A percentile compares a stretch with the other conserved stretches of the same genome.
Evolutionary conservation across 1,284 basidiomycete species (phyloP).

Genomic region (Inonotus obliquus): DNA sequence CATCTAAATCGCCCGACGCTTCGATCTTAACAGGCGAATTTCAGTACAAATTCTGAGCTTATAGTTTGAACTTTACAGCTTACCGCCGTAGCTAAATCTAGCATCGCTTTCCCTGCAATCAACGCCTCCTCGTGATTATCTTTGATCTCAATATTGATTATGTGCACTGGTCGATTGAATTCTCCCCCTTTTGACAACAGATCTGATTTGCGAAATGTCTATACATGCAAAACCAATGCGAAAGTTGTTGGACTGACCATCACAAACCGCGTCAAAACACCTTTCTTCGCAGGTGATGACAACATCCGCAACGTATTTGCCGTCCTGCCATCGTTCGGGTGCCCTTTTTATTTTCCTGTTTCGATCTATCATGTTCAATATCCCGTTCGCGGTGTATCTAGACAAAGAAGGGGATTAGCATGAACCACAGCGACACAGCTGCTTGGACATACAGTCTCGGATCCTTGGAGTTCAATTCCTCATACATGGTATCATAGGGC

Average conservation of each 20-base stretch:
- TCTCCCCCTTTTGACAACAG: slow-evolving; percentile 87
- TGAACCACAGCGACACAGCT: background rate
- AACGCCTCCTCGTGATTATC: slow-evolving; percentile 99
- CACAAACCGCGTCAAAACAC: slow-evolving; percentile 98
- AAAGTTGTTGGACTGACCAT: slow-evolving; percentile 59
- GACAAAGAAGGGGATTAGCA: slow-evolving; percentile 16
- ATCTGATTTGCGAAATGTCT: slow-evolving; percentile 48
- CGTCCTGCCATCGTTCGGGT: slow-evolving; percentile 97
- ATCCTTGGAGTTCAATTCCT: slow-evolving; percentile 89
- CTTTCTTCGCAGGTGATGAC: slow-evolving; percentile 99
- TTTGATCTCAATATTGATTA: slow-evolving; percentile 98
- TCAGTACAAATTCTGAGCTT: background rate
- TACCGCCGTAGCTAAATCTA: slow-evolving; percentile 89
- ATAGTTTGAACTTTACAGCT: slow-evolving; percentile 30
- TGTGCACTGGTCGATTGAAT: slow-evolving; percentile 88
- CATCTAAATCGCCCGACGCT: slow-evolving; percentile 79
- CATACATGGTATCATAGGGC: slow-evolving; percentile 95
- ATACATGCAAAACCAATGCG: background rate
- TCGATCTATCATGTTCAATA: slow-evolving; percentile 96
- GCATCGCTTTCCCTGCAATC: slow-evolving; percentile 92
- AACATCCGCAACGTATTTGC: slow-evolving; percentile 81
- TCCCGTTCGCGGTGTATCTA: slow-evolving; percentile 93
- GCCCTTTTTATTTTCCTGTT: slow-evolving; percentile 91
- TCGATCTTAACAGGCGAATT: slow-evolving; percentile 64
- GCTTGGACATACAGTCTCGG: slow-evolving; percentile 62